phyloP scores from a whole-genome alignment of 2,329 filamentous ascomycete genomes.

The Colletotrichum coccodes region DNA sequence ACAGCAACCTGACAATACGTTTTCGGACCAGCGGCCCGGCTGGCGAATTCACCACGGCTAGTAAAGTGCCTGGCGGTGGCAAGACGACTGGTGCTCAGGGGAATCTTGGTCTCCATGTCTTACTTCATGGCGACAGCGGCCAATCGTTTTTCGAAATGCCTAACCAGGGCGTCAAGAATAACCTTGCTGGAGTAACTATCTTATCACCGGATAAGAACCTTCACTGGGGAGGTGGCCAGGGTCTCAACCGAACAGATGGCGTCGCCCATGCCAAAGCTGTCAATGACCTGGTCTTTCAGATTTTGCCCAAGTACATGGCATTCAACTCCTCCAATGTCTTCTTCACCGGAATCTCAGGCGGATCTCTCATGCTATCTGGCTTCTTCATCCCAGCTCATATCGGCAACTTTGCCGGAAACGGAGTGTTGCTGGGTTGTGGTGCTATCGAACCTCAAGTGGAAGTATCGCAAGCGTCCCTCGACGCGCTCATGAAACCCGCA shows the following conservation, averaged over 20 bases:
- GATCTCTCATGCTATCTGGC: constrained; percentile 61
- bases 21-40: constrained; percentile 66
- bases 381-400: constrained; percentile 68
- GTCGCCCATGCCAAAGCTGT: constrained; percentile 66
- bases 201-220: constrained; percentile 64
- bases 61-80: constrained; percentile 51
- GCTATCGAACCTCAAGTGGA: constrained; percentile 62
- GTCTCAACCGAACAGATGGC: constrained; percentile 63
- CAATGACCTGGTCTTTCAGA: constrained; percentile 58
- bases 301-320: constrained; percentile 62
- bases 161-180: constrained; percentile 61
- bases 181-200: constrained; percentile 61
- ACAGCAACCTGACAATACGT: constrained; percentile 60
- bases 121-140: constrained; percentile 69
- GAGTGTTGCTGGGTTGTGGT: constrained; percentile 66
- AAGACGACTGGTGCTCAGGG: constrained; percentile 39
- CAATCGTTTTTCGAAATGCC: constrained; percentile 68
- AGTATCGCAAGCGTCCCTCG: constrained; percentile 52
- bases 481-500: constrained; percentile 56
- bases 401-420: constrained; percentile 58
- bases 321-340: constrained; percentile 63
- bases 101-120: constrained; percentile 61
- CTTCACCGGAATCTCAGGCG: constrained; percentile 68
- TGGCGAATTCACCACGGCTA: constrained; percentile 59
- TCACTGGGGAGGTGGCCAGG: constrained; percentile 67